Evolutionary conservation across 306 rosid species (phyloP).

Genomic region (Glycine tomentella): DNA sequence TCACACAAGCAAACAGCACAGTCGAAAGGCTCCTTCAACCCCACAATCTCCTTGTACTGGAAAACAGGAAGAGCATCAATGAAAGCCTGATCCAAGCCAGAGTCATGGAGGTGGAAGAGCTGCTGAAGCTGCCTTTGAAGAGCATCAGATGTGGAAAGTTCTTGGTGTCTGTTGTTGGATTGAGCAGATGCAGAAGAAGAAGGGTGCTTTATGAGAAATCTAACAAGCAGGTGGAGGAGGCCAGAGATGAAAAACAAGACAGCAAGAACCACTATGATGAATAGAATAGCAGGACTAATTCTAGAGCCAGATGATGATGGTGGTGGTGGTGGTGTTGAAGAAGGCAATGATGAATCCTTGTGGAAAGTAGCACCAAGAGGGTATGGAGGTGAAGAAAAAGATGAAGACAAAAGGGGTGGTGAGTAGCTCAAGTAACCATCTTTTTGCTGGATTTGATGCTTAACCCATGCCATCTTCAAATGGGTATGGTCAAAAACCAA

Average conservation of each 20-base stretch:
- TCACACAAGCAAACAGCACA: slow-evolving; percentile 97
- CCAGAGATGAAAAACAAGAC: slow-evolving; percentile 95
- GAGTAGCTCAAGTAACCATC: slow-evolving; percentile 80
- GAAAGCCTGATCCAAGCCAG: slow-evolving; percentile 95
- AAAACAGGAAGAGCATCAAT: slow-evolving; percentile 99
- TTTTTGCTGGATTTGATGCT: slow-evolving; percentile 64
- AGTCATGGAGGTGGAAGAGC: slow-evolving; percentile 94
- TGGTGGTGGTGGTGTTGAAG: slow-evolving; percentile 52
- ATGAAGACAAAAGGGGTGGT: slow-evolving; percentile 59
- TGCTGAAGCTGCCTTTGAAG: slow-evolving; percentile 97
- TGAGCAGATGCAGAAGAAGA: slow-evolving; percentile 68
- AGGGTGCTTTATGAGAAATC: slow-evolving; percentile 90
- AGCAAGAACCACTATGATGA: slow-evolving; percentile 90
- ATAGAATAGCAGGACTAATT: slow-evolving; percentile 95
- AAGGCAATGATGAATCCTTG: slow-evolving; percentile 54
- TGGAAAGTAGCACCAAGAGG: slow-evolving; percentile 50
- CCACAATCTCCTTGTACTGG: slow-evolving; percentile 88
- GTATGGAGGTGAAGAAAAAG: slow-evolving; percentile 61
- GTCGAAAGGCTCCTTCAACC: slow-evolving; percentile 88
- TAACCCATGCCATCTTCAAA: slow-evolving; percentile 81
- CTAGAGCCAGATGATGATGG: slow-evolving; percentile 67
- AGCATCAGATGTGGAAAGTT: slow-evolving; percentile 82
- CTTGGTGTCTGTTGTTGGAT: slow-evolving; percentile 71
- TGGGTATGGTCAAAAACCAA: slow-evolving; percentile 67
- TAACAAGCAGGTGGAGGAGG: slow-evolving; percentile 88